phyloP scores from a whole-genome alignment of 306 rosid genomes.

The Fragaria vesca region DNA sequence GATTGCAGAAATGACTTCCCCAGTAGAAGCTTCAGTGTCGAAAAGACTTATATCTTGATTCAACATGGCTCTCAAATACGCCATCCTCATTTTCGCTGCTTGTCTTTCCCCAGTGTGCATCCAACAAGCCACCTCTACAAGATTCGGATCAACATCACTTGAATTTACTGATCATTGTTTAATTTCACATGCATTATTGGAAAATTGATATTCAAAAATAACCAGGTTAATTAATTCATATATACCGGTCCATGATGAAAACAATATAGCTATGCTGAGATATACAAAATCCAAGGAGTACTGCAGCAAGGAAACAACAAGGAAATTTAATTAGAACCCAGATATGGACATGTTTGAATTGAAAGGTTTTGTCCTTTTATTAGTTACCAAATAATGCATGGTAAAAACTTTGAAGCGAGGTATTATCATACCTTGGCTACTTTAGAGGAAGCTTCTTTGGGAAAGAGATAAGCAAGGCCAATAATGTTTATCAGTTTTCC shows the following conservation, averaged over 20 bases:
- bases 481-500: conserved; percentile 83
- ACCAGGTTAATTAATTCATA: conserved; percentile 13
- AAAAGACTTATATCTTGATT: conserved; percentile 88
- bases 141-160: not conserved
- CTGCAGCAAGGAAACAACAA: conserved; percentile 45
- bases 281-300: conserved; percentile 90
- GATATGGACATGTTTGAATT: not conserved
- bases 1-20: conserved; percentile 86
- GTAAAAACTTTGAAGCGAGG: not conserved
- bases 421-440: conserved; percentile 69
- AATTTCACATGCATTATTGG: not conserved
- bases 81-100: conserved; percentile 97
- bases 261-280: conserved; percentile 74
- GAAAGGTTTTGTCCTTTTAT: not conserved
- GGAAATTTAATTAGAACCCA: not conserved
- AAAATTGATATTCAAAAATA: not conserved
- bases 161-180: not conserved
- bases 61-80: conserved; percentile 80
- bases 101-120: conserved; percentile 96
- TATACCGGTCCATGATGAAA: conserved; percentile 92
- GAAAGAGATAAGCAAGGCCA: conserved; percentile 89
- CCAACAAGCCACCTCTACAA: conserved; percentile 98
- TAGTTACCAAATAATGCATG: not conserved
- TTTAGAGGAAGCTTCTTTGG: conserved; percentile 82
- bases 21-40: conserved; percentile 90